Percentiles rank a stretch among this genome's conserved stretches.
phyloP scores from a whole-genome alignment of 208 protist species.

The Acanthamoeba sp. region DNA sequence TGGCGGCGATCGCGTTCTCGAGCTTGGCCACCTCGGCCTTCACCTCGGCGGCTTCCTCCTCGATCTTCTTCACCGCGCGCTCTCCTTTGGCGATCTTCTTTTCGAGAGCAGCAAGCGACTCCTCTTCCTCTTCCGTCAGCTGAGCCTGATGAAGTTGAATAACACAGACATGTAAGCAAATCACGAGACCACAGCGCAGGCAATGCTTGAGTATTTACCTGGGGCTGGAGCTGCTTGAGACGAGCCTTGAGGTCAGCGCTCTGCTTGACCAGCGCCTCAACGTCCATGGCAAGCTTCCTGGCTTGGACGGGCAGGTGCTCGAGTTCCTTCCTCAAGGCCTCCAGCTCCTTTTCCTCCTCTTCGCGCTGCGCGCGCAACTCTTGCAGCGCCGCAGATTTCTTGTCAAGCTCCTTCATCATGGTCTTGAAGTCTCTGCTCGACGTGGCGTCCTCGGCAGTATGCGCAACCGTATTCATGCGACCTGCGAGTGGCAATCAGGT shows the following conservation, averaged over 20 bases:
- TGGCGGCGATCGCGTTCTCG: constrained; percentile 87
- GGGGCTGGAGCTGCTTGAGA: not conserved
- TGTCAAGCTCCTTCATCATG: constrained; percentile 60
- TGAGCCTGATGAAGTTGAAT: not conserved
- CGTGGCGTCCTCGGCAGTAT: not conserved
- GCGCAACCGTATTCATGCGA: constrained; percentile 8
- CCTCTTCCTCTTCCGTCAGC: constrained; percentile 67
- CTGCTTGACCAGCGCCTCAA: constrained; percentile 61
- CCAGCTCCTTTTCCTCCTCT: constrained; percentile 23
- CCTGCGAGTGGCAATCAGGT: not conserved
- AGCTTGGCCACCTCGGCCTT: constrained; percentile 91
- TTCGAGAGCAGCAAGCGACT: constrained; percentile 75
- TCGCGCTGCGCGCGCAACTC: not conserved
- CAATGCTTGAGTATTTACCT: not conserved
- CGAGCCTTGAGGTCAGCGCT: constrained; percentile 44
- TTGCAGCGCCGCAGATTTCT: not conserved
- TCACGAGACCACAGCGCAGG: constrained; percentile 12
- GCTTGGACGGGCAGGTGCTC: constrained; percentile 69
- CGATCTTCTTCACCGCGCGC: constrained; percentile 68
- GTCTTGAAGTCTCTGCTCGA: constrained; percentile 46
- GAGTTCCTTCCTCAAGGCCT: constrained; percentile 10
- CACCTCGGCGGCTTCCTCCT: constrained; percentile 83
- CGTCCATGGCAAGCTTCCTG: constrained; percentile 78
- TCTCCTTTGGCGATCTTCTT: constrained; percentile 5
- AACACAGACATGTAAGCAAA: not conserved